These are phyloP conservation scores for Leccinum olivaceopallidum DNA, from an alignment of 768 basidiomycete genomes.

Conservation along the genomic window DNA sequence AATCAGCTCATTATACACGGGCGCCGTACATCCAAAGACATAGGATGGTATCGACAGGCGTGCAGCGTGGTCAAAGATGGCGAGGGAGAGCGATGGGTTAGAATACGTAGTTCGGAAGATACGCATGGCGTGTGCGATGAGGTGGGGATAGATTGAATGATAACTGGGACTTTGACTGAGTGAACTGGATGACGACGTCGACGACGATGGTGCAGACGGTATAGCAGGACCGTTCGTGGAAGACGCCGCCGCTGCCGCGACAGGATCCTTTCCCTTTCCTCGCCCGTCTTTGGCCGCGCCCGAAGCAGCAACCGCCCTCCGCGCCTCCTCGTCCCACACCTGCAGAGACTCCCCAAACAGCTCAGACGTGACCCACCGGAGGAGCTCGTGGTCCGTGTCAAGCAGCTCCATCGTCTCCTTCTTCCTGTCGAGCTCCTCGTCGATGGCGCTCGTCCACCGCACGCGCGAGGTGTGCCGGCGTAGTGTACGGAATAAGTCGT, in stretches of 20 bases:
- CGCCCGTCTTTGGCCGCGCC: neutral
- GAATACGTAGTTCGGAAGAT: slow-evolving; percentile 75
- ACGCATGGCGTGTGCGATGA: slow-evolving; percentile 76
- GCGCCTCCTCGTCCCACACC: slow-evolving; percentile 42
- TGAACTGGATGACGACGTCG: neutral
- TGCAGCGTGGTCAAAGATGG: slow-evolving; percentile 80
- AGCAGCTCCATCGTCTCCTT: slow-evolving; percentile 75
- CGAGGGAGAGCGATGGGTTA: slow-evolving; percentile 79
- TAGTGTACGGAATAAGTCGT: slow-evolving; percentile 57
- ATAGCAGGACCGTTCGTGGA: neutral
- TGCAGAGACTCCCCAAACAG: slow-evolving; percentile 62
- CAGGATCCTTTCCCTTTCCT: neutral
- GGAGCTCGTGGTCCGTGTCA: slow-evolving; percentile 63
- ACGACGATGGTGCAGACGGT: neutral
- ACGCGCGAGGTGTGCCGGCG: slow-evolving; percentile 50
- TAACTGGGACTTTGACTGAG: slow-evolving; percentile 42
- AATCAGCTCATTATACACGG: slow-evolving; percentile 86
- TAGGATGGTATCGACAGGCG: slow-evolving; percentile 77
- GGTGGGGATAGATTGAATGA: slow-evolving; percentile 67
- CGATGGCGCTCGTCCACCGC: slow-evolving; percentile 51
- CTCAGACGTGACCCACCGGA: slow-evolving; percentile 70
- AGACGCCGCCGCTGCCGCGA: neutral
- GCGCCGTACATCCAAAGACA: slow-evolving; percentile 86
- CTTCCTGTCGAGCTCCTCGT: slow-evolving; percentile 62
- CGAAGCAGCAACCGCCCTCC: slow-evolving; percentile 34